Conservation (phyloP, 129 eudicot genomes). For the Saussurea involucrata region DNA sequence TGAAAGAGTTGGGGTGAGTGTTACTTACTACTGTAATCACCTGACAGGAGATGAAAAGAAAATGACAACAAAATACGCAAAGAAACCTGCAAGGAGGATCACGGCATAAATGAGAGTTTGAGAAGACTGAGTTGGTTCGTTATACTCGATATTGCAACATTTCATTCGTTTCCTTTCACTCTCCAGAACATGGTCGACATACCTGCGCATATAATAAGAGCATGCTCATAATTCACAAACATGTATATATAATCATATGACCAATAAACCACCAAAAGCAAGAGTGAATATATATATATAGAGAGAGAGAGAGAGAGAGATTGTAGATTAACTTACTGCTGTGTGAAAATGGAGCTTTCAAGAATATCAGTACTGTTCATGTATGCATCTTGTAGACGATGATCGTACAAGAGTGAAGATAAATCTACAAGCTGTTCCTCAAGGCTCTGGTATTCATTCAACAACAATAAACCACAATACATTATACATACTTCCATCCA, state of each 20-base stretch:
- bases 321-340: constrained; percentile 53
- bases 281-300: too few relatives aligned
- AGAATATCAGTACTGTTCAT: constrained; percentile 80
- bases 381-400: constrained; percentile 83
- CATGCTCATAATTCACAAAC: neutral
- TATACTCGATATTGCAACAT: constrained; percentile 68
- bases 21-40: constrained; percentile 30
- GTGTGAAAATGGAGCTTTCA: constrained; percentile 84
- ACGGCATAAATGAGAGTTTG: constrained; percentile 75
- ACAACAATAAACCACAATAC: neutral
- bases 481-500: too few relatives aligned
- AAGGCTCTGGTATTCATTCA: constrained; percentile 52
- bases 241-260: neutral
- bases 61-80: constrained; percentile 72
- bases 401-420: constrained; percentile 84
- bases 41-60: constrained; percentile 71
- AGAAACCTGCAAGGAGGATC: constrained; percentile 80
- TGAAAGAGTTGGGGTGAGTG: neutral
- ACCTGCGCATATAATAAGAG: constrained; percentile 33
- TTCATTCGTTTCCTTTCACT: constrained; percentile 74
- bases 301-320: neutral
- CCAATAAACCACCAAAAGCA: neutral
- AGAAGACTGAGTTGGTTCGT: constrained; percentile 43
- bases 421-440: constrained; percentile 97
- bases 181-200: constrained; percentile 64